Conservation (phyloP, 108 stramenopile genomes). For the Pseudonitzschia multistriata region DNA sequence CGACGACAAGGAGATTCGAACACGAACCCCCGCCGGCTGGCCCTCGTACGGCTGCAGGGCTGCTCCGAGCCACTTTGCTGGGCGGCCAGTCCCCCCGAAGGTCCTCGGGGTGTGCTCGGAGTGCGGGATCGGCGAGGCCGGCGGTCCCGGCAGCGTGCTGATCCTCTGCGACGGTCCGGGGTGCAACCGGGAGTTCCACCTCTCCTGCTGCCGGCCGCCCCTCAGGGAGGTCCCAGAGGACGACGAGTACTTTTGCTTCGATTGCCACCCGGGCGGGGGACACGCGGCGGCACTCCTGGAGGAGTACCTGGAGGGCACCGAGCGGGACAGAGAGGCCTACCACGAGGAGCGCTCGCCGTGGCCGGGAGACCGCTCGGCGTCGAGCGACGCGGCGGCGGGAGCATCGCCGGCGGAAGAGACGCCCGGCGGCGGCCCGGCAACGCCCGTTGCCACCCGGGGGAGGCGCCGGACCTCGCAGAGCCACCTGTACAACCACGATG, state of each 20-base stretch:
- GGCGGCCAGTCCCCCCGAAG: constrained; percentile 16
- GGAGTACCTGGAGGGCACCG: constrained; percentile 48
- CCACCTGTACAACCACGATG: background rate
- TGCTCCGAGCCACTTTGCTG: constrained; percentile 13
- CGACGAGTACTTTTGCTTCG: constrained; percentile 47
- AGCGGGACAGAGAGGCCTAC: background rate
- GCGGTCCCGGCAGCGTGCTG: background rate
- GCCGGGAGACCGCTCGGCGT: too few species aligned
- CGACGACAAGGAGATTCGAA: background rate
- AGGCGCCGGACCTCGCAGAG: background rate
- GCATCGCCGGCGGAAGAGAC: too few species aligned
- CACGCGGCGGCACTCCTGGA: constrained; percentile 30
- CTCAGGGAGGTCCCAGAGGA: constrained; percentile 48
- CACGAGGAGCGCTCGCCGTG: background rate
- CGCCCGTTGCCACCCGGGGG: background rate
- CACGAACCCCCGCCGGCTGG: background rate
- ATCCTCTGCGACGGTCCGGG: constrained; percentile 35
- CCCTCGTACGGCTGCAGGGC: background rate
- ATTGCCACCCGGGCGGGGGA: constrained; percentile 50
- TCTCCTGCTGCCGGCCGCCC: constrained; percentile 47
- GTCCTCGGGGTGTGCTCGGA: constrained; percentile 19
- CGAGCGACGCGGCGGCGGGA: background rate
- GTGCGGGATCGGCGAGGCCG: background rate
- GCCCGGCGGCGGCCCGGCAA: background rate
- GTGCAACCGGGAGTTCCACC: constrained; percentile 58